A percentile compares a stretch with the other conserved stretches of the same genome.
Evolutionary conservation across 768 basidiomycete species (phyloP).

Genomic region (Tephrocybe sp.): DNA sequence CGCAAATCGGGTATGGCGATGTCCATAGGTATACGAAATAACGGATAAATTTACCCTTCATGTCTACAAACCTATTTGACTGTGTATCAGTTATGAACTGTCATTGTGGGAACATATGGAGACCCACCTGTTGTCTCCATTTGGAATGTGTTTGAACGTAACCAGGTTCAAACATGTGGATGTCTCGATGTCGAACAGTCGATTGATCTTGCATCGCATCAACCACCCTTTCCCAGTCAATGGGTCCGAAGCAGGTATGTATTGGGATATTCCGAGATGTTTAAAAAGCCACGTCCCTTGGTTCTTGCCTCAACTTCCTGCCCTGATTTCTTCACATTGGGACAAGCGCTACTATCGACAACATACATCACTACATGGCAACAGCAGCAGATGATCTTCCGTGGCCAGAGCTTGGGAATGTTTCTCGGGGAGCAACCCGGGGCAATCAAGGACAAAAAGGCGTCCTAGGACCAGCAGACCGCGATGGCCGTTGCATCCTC

Average conservation of each 20-base stretch:
- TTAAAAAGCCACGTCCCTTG: conserved; percentile 11
- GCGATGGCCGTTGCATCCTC: conserved; percentile 73
- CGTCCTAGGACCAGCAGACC: conserved; percentile 67
- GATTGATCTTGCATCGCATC: conserved; percentile 16
- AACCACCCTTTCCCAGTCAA: conserved; percentile 2
- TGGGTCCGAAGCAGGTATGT: conserved; percentile 4
- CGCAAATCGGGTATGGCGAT: conserved; percentile 9
- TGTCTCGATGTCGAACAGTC: conserved; percentile 22
- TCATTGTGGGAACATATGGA: conserved; percentile 10
- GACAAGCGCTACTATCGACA: conserved; percentile 20
- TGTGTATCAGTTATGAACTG: conserved; percentile 11
- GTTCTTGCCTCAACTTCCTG: conserved; percentile 14
- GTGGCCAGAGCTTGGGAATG: conserved; percentile 85
- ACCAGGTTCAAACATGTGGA: conserved; percentile 21
- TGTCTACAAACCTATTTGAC: conserved; percentile 1
- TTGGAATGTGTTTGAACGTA: conserved; percentile 21
- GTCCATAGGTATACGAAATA: conserved; percentile 3
- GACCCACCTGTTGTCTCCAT: conserved; percentile 16
- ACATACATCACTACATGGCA: conserved; percentile 40
- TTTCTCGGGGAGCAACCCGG: conserved; percentile 79
- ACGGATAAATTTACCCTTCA: too few species aligned
- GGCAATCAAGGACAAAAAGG: conserved; percentile 89
- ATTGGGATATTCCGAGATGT: conserved; percentile 15
- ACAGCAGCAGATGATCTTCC: conserved; percentile 73
- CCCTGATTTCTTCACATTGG: conserved; percentile 19